phyloP scores from a whole-genome alignment of 495 filamentous ascomycete genomes.

The Aspergillus steynii region DNA sequence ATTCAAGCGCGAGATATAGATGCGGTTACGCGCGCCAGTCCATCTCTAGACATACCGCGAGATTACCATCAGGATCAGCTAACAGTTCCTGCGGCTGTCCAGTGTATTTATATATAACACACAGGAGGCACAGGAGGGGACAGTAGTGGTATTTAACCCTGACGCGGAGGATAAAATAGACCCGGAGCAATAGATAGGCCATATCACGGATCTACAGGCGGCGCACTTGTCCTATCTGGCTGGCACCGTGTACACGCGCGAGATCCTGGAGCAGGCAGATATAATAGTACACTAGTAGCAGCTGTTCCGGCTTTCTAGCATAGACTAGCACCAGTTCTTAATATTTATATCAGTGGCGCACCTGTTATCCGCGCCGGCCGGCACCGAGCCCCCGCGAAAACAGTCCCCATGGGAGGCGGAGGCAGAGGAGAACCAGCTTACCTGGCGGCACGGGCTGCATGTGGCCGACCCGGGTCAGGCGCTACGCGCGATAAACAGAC shows the following conservation, averaged over 20 bases:
- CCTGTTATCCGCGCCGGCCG: too few species aligned
- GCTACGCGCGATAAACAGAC: too few species aligned
- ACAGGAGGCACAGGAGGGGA: neutral
- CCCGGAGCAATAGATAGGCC: neutral
- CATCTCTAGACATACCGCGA: constrained; percentile 7
- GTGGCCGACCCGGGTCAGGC: too few species aligned
- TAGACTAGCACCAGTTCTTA: constrained; percentile 12
- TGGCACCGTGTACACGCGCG: constrained; percentile 18
- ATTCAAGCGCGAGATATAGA: constrained; percentile 3
- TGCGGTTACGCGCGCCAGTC: neutral
- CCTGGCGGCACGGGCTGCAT: neutral
- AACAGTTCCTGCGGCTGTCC: neutral
- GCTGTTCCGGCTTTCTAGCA: constrained; percentile 15
- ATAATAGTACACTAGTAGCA: constrained; percentile 8
- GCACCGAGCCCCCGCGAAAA: neutral
- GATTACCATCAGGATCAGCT: constrained; percentile 15
- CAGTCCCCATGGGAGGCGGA: neutral
- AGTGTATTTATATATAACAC: constrained; percentile 1
- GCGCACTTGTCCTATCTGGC: constrained; percentile 15
- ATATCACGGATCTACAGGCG: constrained; percentile 17
- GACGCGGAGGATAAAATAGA: neutral
- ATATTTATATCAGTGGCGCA: neutral
- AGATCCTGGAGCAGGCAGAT: constrained; percentile 17
- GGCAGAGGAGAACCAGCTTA: neutral
- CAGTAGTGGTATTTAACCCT: neutral